These are phyloP conservation scores for Vitis rotundifolia DNA, from an alignment of 164 flowering plant genomes.

Conservation along the genomic window DNA sequence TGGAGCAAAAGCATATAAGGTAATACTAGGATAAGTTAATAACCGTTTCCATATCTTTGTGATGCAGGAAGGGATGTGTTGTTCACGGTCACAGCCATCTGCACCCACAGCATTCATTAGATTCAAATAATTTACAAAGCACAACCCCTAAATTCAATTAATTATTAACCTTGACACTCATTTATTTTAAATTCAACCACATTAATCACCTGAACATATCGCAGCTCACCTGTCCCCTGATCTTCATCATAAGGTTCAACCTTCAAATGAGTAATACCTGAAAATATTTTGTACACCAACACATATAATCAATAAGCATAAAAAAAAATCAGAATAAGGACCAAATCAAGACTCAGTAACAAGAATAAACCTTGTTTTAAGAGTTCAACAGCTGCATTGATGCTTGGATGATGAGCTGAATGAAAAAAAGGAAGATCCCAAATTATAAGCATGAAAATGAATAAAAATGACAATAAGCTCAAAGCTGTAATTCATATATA, in stretches of 20 bases:
- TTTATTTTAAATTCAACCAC: neutral
- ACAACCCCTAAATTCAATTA: neutral
- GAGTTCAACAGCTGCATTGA: constrained; percentile 84
- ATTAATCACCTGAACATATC: constrained; percentile 80
- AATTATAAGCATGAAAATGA: neutral
- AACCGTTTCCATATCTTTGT: constrained; percentile 83
- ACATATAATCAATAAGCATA: neutral
- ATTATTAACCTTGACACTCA: too few species aligned
- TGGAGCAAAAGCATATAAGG: neutral
- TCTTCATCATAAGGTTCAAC: constrained; percentile 90
- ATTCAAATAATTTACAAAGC: neutral
- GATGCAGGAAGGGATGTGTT: constrained; percentile 74
- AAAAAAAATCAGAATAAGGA: neutral
- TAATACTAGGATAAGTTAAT: constrained; percentile 3
- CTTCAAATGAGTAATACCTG: constrained; percentile 65
- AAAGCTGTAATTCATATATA: neutral
- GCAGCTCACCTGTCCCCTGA: constrained; percentile 71
- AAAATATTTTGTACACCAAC: neutral
- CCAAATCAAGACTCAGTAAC: neutral
- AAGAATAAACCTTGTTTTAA: constrained; percentile 54
- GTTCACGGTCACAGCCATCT: constrained; percentile 95
- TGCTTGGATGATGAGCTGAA: constrained; percentile 96
- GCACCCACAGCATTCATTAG: constrained; percentile 23
- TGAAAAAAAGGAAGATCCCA: neutral
- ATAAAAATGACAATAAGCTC: neutral